Evolutionary conservation across 129 eudicot species (phyloP), one percentile per base, ranked within the genome.

Genomic region (Pseudognaphalium luteoalbum): DNA sequence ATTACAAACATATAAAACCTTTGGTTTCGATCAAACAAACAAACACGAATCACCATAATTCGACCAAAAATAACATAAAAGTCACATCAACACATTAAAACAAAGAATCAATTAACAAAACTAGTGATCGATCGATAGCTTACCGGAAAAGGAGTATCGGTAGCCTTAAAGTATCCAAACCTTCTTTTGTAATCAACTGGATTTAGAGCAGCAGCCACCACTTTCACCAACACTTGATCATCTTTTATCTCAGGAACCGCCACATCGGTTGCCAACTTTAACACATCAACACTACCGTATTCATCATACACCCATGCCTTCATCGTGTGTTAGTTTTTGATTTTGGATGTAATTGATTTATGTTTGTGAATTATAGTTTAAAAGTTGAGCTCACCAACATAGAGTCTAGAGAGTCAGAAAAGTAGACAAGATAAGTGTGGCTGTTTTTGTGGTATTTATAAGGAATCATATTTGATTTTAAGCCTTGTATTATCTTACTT

Each of bases 101-200:
- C 8, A 70, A 33, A 4, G 29, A 22, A 71, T 63, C 28, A 17
- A 25, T 25, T 25, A 0, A 25, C 28, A 25, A 22, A 77, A n/a
- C 35, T 29, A 6, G 17, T 69, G 16, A 29, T 42, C 66, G 44
- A 8, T 25, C 2, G 57, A 14, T 42, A 59, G 4, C 21, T 84
- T 82, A 93, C 98, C 76, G 98, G 98, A 74, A 91, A 88, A 70
- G 91, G 93, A 0, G 98, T 84, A 86, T 93, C 98, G 69, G 96
- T 67, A 76, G 91, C 91, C 84, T 93, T 88, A 51, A 90, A 82
- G 77, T 84, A 84, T 21, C 98, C 97, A 5, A 80, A 50, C 56
- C 97, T 85, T 77, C 98, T 67, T 88, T 91, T 90, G 83, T 58
- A 90, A 83, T 93, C 98, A 65, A 93, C 87, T 57, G 97, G 97